Evolutionary conservation across 495 filamentous ascomycete genomes (phyloP), one percentile per base, ranked within the genome.

Genomic region (Sporormia fimetaria): DNA sequence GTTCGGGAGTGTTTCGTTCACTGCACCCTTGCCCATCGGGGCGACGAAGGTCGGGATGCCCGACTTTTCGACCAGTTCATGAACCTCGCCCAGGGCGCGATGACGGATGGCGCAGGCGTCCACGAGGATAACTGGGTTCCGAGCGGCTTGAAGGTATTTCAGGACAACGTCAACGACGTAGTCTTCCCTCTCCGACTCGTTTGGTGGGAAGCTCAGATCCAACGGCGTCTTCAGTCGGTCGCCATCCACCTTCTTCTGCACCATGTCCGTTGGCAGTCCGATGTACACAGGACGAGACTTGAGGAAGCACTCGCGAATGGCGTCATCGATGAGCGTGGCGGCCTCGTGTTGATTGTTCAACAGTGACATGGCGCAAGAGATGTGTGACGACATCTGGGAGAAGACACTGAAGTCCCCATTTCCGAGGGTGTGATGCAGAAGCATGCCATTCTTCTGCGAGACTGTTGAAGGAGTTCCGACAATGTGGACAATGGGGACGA

Each of bases 351-450:
- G 72, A 26, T 87, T 70, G 39, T 75, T 77, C 32, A 96, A 67
- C 21, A 73, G 74, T 7, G 78, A 76, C 22, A 76, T 65, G 21
- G 75, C 71, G 56, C 77, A 82, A 4, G 83, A 80, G 46, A 94
- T 78, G 16, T 71, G 62, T 10, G 64, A 63, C 55, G 67, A 80
- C 80, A 95, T 94, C 44, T 78, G 70, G 47, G 73, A 66, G 55
- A 90, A 94, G n/a, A 82, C 83, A 40, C 81, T 75, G 60, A 82
- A 90, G 56, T 90, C 80, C 21, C 87, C 87, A 55, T 94, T 90
- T 22, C 86, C 87, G 10, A 96, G 76, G 1, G 87, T 93, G 61
- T 96, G 88, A 57, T 96, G 88, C 9, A 96, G 68, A n/a, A 92
- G 65, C 57, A 77, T 67, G 49, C 73, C 73, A 44, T 71, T 63